phyloP scores from a whole-genome alignment of 257 asterid genomes.

The Penstemon newberryi region DNA sequence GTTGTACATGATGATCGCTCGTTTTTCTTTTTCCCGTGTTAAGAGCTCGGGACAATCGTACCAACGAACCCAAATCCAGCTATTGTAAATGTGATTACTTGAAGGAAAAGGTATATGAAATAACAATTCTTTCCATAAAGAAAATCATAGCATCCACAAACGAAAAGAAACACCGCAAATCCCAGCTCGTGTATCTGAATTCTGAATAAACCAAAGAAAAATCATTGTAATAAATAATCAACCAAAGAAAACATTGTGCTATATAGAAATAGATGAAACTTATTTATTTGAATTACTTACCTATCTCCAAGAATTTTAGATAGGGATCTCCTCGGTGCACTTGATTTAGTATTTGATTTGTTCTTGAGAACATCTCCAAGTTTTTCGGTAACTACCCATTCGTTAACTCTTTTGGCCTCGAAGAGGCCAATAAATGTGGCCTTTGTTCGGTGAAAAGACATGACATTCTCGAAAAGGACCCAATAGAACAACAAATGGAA shows the following conservation, averaged over 20 bases:
- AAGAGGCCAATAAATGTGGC: constrained; percentile 87
- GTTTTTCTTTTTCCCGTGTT: constrained; percentile 11
- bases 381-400: constrained; percentile 98
- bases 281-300: constrained; percentile 29
- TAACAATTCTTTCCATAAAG: constrained; percentile 75
- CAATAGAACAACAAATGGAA: constrained; percentile 86
- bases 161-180: constrained; percentile 74
- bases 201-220: constrained; percentile 37
- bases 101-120: constrained; percentile 80
- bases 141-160: constrained; percentile 86
- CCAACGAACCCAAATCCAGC: constrained; percentile 93
- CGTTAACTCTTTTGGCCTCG: constrained; percentile 85
- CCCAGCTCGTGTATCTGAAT: constrained; percentile 70
- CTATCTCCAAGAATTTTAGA: constrained; percentile 63
- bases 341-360: constrained; percentile 47
- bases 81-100: constrained; percentile 76
- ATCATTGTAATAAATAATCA: not conserved
- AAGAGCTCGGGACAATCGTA: constrained; percentile 71
- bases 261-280: not conserved
- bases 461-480: constrained; percentile 96
- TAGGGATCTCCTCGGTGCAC: constrained; percentile 40
- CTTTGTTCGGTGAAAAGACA: constrained; percentile 95
- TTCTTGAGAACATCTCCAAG: constrained; percentile 78
- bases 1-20: constrained; percentile 20
- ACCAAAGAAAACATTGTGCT: too few species aligned